phyloP scores from a whole-genome alignment of 352 stramenopile genomes.

The Albugo candida region DNA sequence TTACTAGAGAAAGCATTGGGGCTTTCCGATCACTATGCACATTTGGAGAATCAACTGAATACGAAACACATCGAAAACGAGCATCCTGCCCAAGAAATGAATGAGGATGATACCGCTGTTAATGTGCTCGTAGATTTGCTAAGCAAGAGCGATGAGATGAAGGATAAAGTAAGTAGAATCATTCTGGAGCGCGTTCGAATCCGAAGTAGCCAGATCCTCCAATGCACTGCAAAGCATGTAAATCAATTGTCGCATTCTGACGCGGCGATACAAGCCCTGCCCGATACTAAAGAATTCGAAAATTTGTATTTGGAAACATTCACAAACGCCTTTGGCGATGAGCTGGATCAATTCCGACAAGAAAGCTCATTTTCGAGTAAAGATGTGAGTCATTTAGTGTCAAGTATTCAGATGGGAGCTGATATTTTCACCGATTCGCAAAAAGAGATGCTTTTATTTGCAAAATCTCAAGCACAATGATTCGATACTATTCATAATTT shows the following conservation, averaged over 20 bases:
- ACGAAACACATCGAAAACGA: conserved; percentile 20
- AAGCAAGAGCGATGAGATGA: conserved; percentile 20
- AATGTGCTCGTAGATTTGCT: conserved; percentile 31
- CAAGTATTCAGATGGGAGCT: conserved; percentile 54
- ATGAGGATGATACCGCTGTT: conserved; percentile 24
- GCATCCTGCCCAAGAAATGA: conserved; percentile 12
- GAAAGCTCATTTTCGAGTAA: conserved; percentile 74
- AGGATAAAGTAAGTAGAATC: conserved; percentile 22
- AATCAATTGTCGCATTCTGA: conserved; percentile 6
- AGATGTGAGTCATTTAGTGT: conserved; percentile 80
- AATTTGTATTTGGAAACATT: conserved; percentile 77
- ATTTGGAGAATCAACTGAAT: conserved; percentile 11
- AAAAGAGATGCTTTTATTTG: conserved; percentile 51
- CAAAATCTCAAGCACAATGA: neutral
- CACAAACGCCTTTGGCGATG: conserved; percentile 61
- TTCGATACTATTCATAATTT: neutral
- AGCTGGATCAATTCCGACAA: conserved; percentile 66
- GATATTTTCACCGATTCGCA: conserved; percentile 69
- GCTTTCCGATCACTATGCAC: conserved; percentile 6
- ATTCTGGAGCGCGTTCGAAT: conserved; percentile 31
- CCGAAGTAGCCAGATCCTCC: conserved; percentile 30
- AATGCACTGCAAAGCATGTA: conserved; percentile 26
- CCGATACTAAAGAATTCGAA: conserved; percentile 22
- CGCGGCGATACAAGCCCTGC: conserved; percentile 6
- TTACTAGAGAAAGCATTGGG: conserved; percentile 57